These are phyloP conservation scores for Termitomyces sp. DNA, from an alignment of 768 basidiomycete genomes.

Conservation along the genomic window DNA sequence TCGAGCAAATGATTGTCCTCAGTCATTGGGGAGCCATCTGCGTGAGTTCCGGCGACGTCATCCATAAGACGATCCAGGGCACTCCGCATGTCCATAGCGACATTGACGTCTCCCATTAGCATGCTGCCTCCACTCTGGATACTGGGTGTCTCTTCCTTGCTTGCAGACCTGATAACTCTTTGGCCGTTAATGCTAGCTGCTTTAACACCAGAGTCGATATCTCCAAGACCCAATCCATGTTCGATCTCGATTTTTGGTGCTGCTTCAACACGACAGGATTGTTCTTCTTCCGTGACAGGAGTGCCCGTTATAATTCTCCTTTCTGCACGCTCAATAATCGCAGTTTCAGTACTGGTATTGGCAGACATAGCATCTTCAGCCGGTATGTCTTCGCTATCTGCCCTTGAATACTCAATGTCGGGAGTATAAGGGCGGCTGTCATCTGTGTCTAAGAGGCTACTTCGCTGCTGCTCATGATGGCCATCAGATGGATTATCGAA, in stretches of 20 bases:
- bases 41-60: slow-evolving; percentile 46
- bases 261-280: slow-evolving; percentile 26
- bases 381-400: slow-evolving; percentile 7
- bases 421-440: slow-evolving; percentile 6
- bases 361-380: slow-evolving; percentile 35
- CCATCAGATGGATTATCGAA: background rate
- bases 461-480: background rate
- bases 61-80: slow-evolving; percentile 73
- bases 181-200: slow-evolving; percentile 4
- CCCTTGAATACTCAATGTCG: background rate
- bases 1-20: slow-evolving; percentile 38
- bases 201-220: background rate
- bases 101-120: slow-evolving; percentile 46
- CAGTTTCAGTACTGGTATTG: slow-evolving; percentile 44
- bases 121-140: slow-evolving; percentile 22
- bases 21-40: slow-evolving; percentile 38
- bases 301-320: slow-evolving; percentile 26
- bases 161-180: background rate
- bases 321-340: slow-evolving; percentile 44
- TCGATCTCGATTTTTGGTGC: slow-evolving; percentile 33
- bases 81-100: slow-evolving; percentile 67
- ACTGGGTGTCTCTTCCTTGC: slow-evolving; percentile 15
- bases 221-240: slow-evolving; percentile 28
- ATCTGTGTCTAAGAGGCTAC: background rate
- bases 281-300: slow-evolving; percentile 19